Evolutionary conservation across 192 early-diverging fungal genomes (phyloP).

Genomic region (Linnemannia exigua): DNA sequence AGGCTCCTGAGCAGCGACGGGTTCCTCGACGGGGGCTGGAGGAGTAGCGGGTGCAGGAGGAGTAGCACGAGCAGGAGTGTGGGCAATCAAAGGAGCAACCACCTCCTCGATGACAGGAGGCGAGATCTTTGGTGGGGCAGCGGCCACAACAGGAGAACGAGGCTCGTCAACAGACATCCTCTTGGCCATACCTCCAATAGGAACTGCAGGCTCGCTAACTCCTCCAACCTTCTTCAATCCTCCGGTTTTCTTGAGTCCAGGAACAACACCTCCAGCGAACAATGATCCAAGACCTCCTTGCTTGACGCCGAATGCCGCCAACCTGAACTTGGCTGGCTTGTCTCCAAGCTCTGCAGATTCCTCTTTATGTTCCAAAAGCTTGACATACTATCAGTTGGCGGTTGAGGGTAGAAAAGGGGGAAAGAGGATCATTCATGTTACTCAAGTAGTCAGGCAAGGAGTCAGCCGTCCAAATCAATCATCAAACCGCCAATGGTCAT

Average conservation of each 20-base stretch:
- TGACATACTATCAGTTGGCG: conserved; percentile 50
- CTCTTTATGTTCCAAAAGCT: conserved; percentile 51
- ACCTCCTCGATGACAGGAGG: conserved; percentile 38
- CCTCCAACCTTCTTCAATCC: conserved; percentile 40
- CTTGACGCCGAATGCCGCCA: conserved; percentile 85
- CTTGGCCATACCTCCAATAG: conserved; percentile 13
- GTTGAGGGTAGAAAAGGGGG: not conserved
- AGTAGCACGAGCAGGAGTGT: not conserved
- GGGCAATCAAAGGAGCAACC: conserved; percentile 22
- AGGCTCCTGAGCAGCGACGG: conserved; percentile 24
- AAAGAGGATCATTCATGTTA: not conserved
- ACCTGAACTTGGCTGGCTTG: conserved; percentile 65
- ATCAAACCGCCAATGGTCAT: not conserved
- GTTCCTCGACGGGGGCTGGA: conserved; percentile 15
- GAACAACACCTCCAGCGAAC: conserved; percentile 78
- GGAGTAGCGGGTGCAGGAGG: not conserved
- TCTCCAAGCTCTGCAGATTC: conserved; percentile 29
- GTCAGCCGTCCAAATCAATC: not conserved
- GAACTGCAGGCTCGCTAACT: not conserved
- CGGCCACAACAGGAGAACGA: conserved; percentile 22
- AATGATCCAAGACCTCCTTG: conserved; percentile 84
- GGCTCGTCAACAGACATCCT: conserved; percentile 42
- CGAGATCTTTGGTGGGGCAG: conserved; percentile 22
- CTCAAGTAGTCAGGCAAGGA: not conserved
- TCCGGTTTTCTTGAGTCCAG: conserved; percentile 74